Conservation (phyloP, 805 yeast genomes). For the Yarrowia phangngaensis region DNA sequence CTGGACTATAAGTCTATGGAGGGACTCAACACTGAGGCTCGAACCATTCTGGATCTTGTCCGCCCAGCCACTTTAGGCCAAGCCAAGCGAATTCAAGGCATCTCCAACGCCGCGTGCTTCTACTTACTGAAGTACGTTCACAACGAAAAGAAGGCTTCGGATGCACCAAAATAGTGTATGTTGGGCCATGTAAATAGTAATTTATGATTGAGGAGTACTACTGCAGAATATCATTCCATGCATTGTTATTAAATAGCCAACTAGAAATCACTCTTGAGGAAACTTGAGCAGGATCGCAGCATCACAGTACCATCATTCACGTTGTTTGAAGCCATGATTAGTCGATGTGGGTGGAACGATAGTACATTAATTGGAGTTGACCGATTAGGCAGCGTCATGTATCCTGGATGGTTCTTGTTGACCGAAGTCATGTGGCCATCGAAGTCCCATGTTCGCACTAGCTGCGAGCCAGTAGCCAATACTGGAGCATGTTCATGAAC, state of each 20-base stretch:
- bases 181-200: conserved; percentile 3
- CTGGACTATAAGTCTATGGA: conserved; percentile 58
- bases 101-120: conserved; percentile 88
- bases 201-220: no score
- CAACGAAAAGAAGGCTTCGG: conserved; percentile 7
- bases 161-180: neutral
- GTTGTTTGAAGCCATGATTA: conserved; percentile 85
- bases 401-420: conserved; percentile 48
- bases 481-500: conserved; percentile 97
- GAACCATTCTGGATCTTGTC: conserved; percentile 60
- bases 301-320: conserved; percentile 25
- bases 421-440: conserved; percentile 68
- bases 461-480: conserved; percentile 79
- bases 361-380: conserved; percentile 57
- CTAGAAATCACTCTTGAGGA: conserved; percentile 6
- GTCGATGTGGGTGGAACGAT: conserved; percentile 87
- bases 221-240: no score
- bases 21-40: conserved; percentile 73
- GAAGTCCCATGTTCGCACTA: conserved; percentile 79
- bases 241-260: conserved; percentile 20
- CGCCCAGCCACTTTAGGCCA: conserved; percentile 92
- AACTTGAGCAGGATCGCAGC: conserved; percentile 18
- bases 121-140: conserved; percentile 53
- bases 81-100: conserved; percentile 90
- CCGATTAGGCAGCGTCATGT: conserved; percentile 37